Conservation (phyloP, 202 grass and related monocot species). For the Panicum hallii region DNA sequence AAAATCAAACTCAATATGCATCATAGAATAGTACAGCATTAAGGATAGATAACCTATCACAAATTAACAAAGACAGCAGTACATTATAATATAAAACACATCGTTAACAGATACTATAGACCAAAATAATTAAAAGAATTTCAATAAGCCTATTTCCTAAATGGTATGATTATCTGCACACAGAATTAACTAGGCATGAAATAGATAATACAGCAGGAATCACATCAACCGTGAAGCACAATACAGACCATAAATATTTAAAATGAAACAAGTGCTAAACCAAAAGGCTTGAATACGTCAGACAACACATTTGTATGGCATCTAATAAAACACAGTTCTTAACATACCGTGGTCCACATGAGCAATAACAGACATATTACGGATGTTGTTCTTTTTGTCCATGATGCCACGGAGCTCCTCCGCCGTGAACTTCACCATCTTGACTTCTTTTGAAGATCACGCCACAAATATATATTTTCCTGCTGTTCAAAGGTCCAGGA, state of each 20-base stretch:
- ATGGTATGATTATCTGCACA: neutral
- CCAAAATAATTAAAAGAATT: neutral
- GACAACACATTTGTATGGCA: neutral
- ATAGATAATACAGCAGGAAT: neutral
- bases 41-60: neutral
- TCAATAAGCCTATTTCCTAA: neutral
- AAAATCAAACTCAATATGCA: neutral
- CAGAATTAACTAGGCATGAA: neutral
- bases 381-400: conserved; percentile 71
- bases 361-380: conserved; percentile 38
- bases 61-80: neutral
- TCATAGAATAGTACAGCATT: no score
- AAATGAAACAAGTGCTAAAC: neutral
- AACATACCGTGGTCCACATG: conserved; percentile 77
- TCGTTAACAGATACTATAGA: neutral
- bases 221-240: neutral
- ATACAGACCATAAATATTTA: neutral
- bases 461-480: conserved; percentile 34
- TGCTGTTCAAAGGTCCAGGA: neutral
- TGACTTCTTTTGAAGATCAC: conserved; percentile 53
- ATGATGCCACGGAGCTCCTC: conserved; percentile 71
- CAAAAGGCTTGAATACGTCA: no score
- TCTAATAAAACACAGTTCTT: neutral
- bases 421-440: conserved; percentile 88
- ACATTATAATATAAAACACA: neutral